phyloP scores from a whole-genome alignment of 2,329 filamentous ascomycete species.

The Calycina herbarum region DNA sequence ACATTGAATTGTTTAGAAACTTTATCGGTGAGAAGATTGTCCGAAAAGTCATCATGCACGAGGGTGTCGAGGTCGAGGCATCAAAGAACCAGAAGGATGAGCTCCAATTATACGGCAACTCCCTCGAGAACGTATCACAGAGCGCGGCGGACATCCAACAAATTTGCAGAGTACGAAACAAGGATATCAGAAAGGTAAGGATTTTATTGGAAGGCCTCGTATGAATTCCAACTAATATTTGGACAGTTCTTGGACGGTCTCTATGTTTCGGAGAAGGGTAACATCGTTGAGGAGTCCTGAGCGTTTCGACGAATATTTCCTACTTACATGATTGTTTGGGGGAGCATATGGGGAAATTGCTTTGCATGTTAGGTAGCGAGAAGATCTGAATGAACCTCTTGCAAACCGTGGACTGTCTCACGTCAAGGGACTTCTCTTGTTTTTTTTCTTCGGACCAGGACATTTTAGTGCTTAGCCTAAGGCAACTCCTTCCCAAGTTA shows the following conservation, averaged over 20 bases:
- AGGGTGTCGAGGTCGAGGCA: constrained; percentile 86
- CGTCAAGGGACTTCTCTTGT: constrained; percentile 2
- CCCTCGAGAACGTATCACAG: constrained; percentile 95
- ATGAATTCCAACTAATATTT: neutral
- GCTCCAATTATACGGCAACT: constrained; percentile 91
- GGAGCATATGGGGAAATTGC: constrained; percentile 32
- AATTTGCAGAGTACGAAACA: constrained; percentile 99
- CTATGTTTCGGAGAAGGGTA: constrained; percentile 98
- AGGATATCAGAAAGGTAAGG: constrained; percentile 99
- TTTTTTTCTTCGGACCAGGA: constrained; percentile 6
- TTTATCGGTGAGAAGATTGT: constrained; percentile 99
- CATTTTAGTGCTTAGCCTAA: constrained; percentile 7
- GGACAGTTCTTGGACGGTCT: constrained; percentile 96
- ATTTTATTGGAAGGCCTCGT: neutral
- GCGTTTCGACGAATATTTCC: constrained; percentile 26
- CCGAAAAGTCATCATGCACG: constrained; percentile 83
- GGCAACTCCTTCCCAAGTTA: neutral
- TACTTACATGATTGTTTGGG: constrained; percentile 32
- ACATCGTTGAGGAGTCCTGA: constrained; percentile 70
- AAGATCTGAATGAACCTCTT: constrained; percentile 38
- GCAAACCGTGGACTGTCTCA: constrained; percentile 24
- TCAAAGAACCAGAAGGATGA: constrained; percentile 97
- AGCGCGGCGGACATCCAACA: constrained; percentile 99
- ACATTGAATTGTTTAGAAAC: constrained; percentile 59
- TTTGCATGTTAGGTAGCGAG: constrained; percentile 39